Conservation (phyloP, 2,329 filamentous ascomycete genomes). For the Pseudodiploospora longispora region DNA sequence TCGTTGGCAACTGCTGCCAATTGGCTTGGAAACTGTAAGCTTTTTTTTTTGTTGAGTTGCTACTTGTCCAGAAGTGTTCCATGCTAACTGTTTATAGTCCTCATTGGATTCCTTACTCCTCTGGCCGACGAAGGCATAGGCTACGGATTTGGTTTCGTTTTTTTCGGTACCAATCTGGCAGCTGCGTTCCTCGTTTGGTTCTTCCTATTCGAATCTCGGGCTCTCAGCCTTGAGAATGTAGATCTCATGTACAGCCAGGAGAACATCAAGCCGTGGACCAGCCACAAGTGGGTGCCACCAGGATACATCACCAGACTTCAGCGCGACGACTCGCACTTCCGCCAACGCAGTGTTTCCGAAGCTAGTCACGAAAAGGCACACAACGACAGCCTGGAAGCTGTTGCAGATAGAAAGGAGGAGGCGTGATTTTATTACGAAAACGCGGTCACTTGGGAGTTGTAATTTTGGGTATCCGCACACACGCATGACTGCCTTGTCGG, state of each 20-base stretch:
- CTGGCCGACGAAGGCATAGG: conserved; percentile 54
- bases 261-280: conserved; percentile 53
- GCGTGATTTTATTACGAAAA: background rate
- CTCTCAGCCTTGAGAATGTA: conserved; percentile 61
- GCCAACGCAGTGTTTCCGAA: conserved; percentile 10
- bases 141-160: conserved; percentile 58
- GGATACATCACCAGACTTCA: conserved; percentile 34
- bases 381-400: conserved; percentile 3
- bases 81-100: conserved; percentile 28
- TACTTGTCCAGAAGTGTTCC: background rate
- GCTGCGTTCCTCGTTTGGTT: conserved; percentile 57
- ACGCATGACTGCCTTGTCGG: too few species aligned
- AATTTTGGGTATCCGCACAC: too few species aligned
- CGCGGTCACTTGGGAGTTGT: too few species aligned
- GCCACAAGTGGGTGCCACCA: conserved; percentile 42
- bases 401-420: conserved; percentile 3
- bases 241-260: conserved; percentile 60
- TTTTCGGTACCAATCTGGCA: conserved; percentile 52
- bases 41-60: background rate
- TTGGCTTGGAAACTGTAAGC: conserved; percentile 51
- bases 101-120: conserved; percentile 61
- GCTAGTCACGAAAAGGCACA: conserved; percentile 5
- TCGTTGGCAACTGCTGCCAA: conserved; percentile 47
- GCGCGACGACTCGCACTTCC: conserved; percentile 22
- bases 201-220: conserved; percentile 59